Conservation (phyloP, 1,284 basidiomycete genomes). For the Earliella scabrosa region DNA sequence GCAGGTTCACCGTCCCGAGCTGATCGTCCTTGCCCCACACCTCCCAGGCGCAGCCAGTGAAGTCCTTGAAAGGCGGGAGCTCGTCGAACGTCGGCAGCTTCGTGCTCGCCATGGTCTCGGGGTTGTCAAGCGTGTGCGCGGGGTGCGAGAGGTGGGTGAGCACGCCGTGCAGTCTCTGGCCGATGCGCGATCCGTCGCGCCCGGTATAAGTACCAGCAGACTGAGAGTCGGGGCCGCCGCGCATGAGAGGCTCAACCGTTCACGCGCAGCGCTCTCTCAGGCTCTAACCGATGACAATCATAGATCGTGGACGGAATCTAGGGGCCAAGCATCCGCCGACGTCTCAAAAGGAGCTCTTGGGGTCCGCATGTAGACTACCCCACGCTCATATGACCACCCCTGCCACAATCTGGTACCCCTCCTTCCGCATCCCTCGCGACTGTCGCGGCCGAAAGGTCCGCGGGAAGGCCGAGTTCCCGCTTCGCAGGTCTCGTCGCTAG, state of each 20-base stretch:
- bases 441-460: no score
- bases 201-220: conserved; percentile 11
- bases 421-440: no score
- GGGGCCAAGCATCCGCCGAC: not conserved
- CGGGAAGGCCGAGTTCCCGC: no score
- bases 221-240: no score
- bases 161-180: conserved; percentile 9
- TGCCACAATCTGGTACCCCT: no score
- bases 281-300: no score
- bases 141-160: conserved; percentile 12
- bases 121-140: conserved; percentile 11
- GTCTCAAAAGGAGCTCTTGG: not conserved
- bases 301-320: not conserved
- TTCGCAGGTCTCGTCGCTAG: no score
- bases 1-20: conserved; percentile 71
- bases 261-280: no score
- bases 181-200: not conserved
- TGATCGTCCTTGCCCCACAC: conserved; percentile 75
- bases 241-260: no score
- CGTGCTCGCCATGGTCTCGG: not conserved
- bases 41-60: conserved; percentile 70
- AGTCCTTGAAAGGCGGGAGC: conserved; percentile 59
- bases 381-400: not conserved
- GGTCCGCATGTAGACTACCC: no score
- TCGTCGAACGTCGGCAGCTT: conserved; percentile 63